Conservation (phyloP, 2,329 filamentous ascomycete species). For the Fusarium fracticaudum region DNA sequence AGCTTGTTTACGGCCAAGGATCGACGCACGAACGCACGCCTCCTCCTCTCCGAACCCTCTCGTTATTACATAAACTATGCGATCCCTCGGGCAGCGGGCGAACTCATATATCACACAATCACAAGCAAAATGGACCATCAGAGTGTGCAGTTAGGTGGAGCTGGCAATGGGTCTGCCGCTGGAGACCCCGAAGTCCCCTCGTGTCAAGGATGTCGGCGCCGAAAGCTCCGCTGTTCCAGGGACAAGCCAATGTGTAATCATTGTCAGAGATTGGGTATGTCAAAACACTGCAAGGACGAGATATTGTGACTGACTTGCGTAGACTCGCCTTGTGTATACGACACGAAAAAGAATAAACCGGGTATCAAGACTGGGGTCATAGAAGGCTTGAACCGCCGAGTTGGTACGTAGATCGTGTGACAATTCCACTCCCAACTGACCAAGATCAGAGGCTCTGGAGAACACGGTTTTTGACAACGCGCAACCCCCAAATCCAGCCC, state of each 20-base stretch:
- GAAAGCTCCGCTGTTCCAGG: constrained; percentile 35
- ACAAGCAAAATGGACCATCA: neutral
- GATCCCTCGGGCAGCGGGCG: constrained; percentile 29
- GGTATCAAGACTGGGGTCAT: constrained; percentile 30
- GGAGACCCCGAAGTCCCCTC: constrained; percentile 21
- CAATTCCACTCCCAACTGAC: neutral
- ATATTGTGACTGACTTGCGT: neutral
- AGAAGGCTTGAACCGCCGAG: constrained; percentile 22
- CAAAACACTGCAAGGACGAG: rapidly evolving
- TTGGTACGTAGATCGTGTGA: constrained; percentile 1
- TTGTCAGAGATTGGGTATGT: constrained; percentile 29
- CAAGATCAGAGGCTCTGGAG: constrained; percentile 23
- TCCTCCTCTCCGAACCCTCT: neutral
- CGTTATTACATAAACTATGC: neutral
- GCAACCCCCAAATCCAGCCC: rapidly evolving
- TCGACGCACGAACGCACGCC: neutral
- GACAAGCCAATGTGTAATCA: constrained; percentile 35
- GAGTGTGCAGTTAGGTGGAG: neutral
- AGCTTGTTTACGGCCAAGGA: neutral
- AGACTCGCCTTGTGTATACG: constrained; percentile 29
- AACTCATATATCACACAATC: neutral
- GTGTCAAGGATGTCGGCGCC: constrained; percentile 36
- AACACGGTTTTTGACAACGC: constrained; percentile 21
- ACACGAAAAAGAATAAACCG: constrained; percentile 27
- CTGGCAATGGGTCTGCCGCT: neutral